Base-by-base conservation (phyloP, 805 yeast species). In the Candida michaelii region DNA sequence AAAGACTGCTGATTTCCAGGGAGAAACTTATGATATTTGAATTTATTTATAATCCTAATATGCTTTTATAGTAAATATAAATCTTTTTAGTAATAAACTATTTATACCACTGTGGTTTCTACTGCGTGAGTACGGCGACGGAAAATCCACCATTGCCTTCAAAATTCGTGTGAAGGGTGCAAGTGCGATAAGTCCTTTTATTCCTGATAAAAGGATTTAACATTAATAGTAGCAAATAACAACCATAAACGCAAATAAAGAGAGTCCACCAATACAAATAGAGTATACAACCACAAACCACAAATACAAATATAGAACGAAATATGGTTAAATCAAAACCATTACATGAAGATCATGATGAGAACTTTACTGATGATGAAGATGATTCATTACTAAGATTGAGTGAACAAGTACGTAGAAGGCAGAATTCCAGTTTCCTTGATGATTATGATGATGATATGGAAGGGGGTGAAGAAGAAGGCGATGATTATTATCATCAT, bases 301-400 rank as follows among this genome's bases (percentile, higher is more conserved):
- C 33, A 30, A 30, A 30, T 9, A 29, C 7, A 14, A 5, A n/a
- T n/a, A n/a, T n/a, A n/a, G n/a, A 25, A n/a, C n/a, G 5, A 25
- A 7, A 25, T 7, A 30, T 30, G 33, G 33, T 30, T 15, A 30
- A 30, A 10, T 15, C 33, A 9, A 30, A 30, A 16, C 21, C 33
- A 15, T 14, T 15, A 24, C 14, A 24, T 10, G 30, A 23, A 21
- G 45, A 44, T 21, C 40, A 37, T 42, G 30, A 34, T 9, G 48
- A 44, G 13, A 43, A 41, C 13, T 40, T 30, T 31, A 43, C 31
- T 23, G 59, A 48, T 39, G 51, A 48, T 14, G 62, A 58, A 25
- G 55, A 52, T 12, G 61, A 54, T 6, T 58, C 71, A 3, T 49
- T 76, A 18, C 52, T 52, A 4, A 54, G 78, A 32, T 52, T 76